A percentile compares a stretch with the other conserved stretches of the same genome.
Evolutionary conservation across 129 eudicot species (phyloP).

Genomic region (Chrysanthemum makinoi): DNA sequence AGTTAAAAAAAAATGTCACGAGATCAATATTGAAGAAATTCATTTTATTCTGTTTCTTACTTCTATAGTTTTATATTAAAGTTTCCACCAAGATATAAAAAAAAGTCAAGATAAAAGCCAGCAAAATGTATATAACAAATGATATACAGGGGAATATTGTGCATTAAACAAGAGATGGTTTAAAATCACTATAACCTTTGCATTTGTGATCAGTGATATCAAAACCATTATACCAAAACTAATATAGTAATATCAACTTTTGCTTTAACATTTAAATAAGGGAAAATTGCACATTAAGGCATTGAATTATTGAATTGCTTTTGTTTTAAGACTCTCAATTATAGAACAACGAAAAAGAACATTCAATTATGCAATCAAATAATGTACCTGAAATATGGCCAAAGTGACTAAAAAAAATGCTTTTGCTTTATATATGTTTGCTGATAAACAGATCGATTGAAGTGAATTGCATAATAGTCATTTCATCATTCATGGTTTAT

Average conservation of each 20-base stretch:
- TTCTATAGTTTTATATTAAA: background rate
- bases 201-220: background rate
- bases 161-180: constrained; percentile 1
- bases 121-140: background rate
- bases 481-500: too few species aligned
- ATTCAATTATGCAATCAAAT: background rate
- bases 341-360: background rate
- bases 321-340: background rate
- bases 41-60: background rate
- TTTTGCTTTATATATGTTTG: background rate
- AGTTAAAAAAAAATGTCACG: background rate
- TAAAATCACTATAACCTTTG: background rate
- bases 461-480: too few species aligned
- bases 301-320: background rate
- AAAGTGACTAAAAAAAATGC: background rate
- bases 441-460: background rate
- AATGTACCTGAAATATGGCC: background rate
- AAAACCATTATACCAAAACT: background rate
- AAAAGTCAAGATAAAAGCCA: background rate
- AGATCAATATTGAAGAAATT: background rate
- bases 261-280: background rate
- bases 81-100: background rate
- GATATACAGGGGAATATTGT: background rate
- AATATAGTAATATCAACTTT: background rate
- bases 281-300: background rate